Conservation (phyloP, 371 early-diverging fungal species). For the Blakeslea trispora region DNA sequence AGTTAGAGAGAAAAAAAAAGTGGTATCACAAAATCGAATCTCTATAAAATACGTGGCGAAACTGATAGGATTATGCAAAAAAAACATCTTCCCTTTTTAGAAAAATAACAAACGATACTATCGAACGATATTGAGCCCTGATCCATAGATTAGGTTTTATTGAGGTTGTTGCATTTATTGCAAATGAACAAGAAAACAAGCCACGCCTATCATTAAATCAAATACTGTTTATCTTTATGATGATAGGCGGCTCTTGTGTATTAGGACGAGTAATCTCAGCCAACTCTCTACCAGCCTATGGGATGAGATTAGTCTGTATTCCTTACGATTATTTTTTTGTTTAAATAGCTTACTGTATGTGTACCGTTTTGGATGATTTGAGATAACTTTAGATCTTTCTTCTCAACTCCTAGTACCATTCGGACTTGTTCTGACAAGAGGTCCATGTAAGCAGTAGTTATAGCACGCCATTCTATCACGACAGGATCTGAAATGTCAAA, state of each 20-base stretch:
- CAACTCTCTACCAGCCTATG: constrained; percentile 80
- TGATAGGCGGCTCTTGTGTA: constrained; percentile 87
- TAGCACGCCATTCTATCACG: constrained; percentile 90
- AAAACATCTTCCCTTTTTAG: constrained; percentile 3
- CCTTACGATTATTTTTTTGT: too few relatives aligned
- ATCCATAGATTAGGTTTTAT: too few relatives aligned
- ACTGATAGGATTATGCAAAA: not conserved
- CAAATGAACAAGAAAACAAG: too few relatives aligned
- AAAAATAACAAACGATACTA: too few relatives aligned
- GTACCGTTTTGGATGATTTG: constrained; percentile 90
- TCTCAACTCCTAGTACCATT: constrained; percentile 52
- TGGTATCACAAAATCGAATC: too few relatives aligned
- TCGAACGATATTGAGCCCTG: too few relatives aligned
- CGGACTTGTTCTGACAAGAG: constrained; percentile 69
- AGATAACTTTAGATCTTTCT: constrained; percentile 66
- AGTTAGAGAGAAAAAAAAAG: too few relatives aligned
- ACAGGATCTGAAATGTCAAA: constrained; percentile 82
- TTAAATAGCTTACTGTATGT: constrained; percentile 59
- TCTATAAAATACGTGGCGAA: not conserved
- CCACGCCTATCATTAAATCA: too few relatives aligned
- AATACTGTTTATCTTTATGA: constrained; percentile 51
- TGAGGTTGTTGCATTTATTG: too few relatives aligned
- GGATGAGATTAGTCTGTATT: not conserved
- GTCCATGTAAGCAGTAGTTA: constrained; percentile 85
- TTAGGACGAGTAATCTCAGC: constrained; percentile 78